phyloP scores from a whole-genome alignment of 2,329 filamentous ascomycete genomes.

The Claviceps arundinis region DNA sequence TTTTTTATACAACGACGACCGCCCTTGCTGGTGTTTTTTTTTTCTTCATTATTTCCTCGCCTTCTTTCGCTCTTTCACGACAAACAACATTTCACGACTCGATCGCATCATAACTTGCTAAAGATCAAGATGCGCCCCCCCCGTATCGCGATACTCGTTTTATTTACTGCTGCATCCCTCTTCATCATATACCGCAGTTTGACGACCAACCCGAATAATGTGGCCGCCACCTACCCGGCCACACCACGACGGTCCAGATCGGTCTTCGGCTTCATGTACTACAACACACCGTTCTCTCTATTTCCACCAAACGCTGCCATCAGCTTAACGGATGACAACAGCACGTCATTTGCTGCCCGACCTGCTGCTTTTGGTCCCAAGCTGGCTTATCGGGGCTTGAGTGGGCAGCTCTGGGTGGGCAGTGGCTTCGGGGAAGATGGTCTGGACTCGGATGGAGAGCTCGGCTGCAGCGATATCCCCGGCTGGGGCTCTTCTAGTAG shows the following conservation, averaged over 20 bases:
- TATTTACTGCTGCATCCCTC: constrained; percentile 39
- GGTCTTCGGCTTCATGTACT: constrained; percentile 45
- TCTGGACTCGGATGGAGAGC: constrained; percentile 61
- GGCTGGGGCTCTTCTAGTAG: constrained; percentile 61
- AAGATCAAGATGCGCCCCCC: constrained; percentile 38
- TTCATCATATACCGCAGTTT: constrained; percentile 43
- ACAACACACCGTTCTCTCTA: constrained; percentile 66
- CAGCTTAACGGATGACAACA: constrained; percentile 94
- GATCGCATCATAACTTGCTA: not conserved
- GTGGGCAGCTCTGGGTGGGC: constrained; percentile 85
- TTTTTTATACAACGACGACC: not conserved
- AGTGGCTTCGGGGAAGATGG: constrained; percentile 79
- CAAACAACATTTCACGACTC: not conserved
- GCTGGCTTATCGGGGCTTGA: constrained; percentile 63
- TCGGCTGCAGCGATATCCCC: constrained; percentile 89
- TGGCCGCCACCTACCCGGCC: constrained; percentile 12
- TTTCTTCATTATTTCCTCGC: not conserved
- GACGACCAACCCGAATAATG: constrained; percentile 17
- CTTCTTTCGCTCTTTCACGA: not conserved
- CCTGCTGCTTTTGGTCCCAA: constrained; percentile 86
- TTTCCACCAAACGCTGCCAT: constrained; percentile 95
- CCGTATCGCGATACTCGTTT: constrained; percentile 38
- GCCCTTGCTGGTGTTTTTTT: not conserved
- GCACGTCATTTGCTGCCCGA: constrained; percentile 86
- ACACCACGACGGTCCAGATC: constrained; percentile 13